Percentiles rank a stretch among this genome's conserved stretches.
Conservation (phyloP, 1,284 basidiomycete species). For the Heterobasidion occidentale region DNA sequence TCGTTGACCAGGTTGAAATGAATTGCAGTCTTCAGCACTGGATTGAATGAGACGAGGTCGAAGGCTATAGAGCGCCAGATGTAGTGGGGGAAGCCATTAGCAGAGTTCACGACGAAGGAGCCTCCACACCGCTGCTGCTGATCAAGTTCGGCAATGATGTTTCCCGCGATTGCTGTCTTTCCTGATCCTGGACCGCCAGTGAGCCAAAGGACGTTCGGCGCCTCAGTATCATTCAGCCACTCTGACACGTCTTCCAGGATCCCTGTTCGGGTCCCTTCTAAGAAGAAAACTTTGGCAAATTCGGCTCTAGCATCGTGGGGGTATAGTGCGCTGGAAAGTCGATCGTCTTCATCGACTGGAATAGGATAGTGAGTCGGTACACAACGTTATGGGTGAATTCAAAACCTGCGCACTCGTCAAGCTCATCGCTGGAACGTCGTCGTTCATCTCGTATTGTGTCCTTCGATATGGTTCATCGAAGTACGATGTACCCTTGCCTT, state of each 20-base stretch:
- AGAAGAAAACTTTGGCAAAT: background rate
- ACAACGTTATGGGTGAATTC: background rate
- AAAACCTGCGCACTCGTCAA: background rate
- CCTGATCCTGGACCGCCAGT: constrained; percentile 8
- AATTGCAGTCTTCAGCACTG: background rate
- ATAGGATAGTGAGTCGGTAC: background rate
- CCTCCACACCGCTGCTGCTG: constrained; percentile 4
- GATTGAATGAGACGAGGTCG: background rate
- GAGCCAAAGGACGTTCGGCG: constrained; percentile 8
- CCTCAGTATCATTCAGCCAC: constrained; percentile 1
- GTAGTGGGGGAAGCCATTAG: background rate
- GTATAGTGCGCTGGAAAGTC: background rate
- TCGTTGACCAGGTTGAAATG: background rate
- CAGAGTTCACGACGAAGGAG: background rate
- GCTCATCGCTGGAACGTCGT: background rate
- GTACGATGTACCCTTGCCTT: background rate
- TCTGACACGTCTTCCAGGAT: background rate
- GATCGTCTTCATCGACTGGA: constrained; percentile 3
- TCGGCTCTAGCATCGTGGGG: background rate
- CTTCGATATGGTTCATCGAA: background rate
- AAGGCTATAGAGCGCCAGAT: constrained; percentile 5
- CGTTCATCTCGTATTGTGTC: background rate
- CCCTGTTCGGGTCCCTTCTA: constrained; percentile 1
- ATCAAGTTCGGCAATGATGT: constrained; percentile 4
- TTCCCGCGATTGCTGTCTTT: constrained; percentile 7